Evolutionary conservation across 129 eudicot genomes (phyloP), one percentile per base, ranked within the genome.

Genomic region (Lactuca sativa): DNA sequence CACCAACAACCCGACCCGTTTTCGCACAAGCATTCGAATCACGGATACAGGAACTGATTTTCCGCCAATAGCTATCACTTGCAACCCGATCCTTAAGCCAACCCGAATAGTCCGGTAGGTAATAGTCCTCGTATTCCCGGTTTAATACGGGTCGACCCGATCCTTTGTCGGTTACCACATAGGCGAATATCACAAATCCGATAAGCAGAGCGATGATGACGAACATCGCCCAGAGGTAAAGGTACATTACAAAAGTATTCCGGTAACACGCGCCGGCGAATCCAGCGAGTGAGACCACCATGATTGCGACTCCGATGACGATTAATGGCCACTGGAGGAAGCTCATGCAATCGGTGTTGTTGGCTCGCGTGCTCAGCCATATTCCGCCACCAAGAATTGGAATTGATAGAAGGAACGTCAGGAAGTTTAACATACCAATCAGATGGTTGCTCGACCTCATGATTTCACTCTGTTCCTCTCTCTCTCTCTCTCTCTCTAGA

Each of bases 221-320:
- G 78, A 92, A 92, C 98, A 92, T 89, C 41, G 81, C 91, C 98
- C 98, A 92, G 31, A 92, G 57, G 76, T 92, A 92, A 14, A 92
- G 85, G 75, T 92, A 92, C 98, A 92, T 89, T 30, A 92, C 81
- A 75, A 92, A 81, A 5, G 91, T 84, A 76, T 92, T 92, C 18
- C 96, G 79, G 78, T 89, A 92, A 62, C 98, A 92, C 38, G 98
- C 88, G 70, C 98, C 98, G 64, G 95, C 95, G 73, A 92, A 84
- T 0, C 98, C 98, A 36, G 98, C 95, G 61, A 92, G 78, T 54
- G 98, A 92, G 70, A 92, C 88, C 3, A 86, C 86, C 90, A 89
- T 81, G 75, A 92, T 82, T 38, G 96, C 56, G 17, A 80, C 77
- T 10, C 98, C 98, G 64, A 89, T 86, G 75, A 85, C 75, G 4